Evolutionary conservation across 2,329 filamentous ascomycete species (phyloP).

Genomic region (Penicillium sp.): DNA sequence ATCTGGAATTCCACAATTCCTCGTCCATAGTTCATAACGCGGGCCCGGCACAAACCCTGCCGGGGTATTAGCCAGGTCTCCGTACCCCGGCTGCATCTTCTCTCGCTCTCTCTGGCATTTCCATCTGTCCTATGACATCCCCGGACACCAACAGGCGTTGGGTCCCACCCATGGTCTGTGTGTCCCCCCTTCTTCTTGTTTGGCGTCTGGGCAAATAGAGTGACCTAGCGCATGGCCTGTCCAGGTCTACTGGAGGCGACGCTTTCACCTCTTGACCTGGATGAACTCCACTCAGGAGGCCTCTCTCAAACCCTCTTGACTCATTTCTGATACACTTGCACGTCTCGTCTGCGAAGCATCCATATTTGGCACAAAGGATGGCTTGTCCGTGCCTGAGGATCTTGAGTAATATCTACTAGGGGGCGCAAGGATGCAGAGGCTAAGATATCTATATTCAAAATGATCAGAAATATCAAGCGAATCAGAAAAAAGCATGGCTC

Average conservation of each 20-base stretch:
- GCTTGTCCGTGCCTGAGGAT: neutral
- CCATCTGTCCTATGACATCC: constrained; percentile 13
- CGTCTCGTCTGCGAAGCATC: too few relatives aligned
- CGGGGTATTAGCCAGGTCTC: constrained; percentile 1
- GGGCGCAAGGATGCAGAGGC: too few relatives aligned
- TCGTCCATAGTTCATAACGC: too few relatives aligned
- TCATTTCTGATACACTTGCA: too few relatives aligned
- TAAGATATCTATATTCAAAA: constrained; percentile 5
- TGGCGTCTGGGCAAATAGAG: too few relatives aligned
- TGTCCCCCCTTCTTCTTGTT: constrained; percentile 1
- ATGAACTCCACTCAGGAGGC: too few relatives aligned
- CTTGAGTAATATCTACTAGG: neutral
- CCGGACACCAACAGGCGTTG: constrained; percentile 8
- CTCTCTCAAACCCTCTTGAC: too few relatives aligned
- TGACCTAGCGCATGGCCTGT: too few relatives aligned
- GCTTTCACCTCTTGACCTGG: too few relatives aligned
- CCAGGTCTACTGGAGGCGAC: too few relatives aligned
- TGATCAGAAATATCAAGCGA: constrained; percentile 5
- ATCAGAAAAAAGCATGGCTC: constrained; percentile 1
- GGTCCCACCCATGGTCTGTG: constrained; percentile 5
- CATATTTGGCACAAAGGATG: constrained; percentile 27
- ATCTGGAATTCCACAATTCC: neutral
- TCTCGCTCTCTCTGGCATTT: constrained; percentile 10
- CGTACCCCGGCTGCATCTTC: constrained; percentile 4
- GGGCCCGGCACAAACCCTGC: too few relatives aligned